phyloP scores from a whole-genome alignment of 441 rosid genomes.

The Gossypium schwendimanii region DNA sequence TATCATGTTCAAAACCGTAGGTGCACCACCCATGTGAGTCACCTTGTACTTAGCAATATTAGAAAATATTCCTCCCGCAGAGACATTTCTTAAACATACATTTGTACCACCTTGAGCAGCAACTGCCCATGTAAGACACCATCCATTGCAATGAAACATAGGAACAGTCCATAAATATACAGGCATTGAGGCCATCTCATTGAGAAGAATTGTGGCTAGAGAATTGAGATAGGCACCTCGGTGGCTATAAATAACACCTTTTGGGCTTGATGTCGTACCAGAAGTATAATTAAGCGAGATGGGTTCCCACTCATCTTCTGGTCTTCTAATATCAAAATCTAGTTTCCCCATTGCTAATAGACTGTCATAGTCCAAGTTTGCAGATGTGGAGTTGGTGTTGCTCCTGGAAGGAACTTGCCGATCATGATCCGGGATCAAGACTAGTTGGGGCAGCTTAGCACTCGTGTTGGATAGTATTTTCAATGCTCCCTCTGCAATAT shows the following conservation, averaged over 20 bases:
- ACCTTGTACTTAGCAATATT: slow-evolving; percentile 15
- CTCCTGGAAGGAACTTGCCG: not conserved
- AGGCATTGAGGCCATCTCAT: slow-evolving; percentile 17
- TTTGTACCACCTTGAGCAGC: slow-evolving; percentile 24
- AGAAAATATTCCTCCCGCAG: slow-evolving; percentile 6
- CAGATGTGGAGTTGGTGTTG: not conserved
- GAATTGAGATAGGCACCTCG: slow-evolving; percentile 23
- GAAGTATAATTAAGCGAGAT: slow-evolving; percentile 20
- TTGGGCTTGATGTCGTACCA: slow-evolving; percentile 16
- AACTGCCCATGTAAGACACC: slow-evolving; percentile 18
- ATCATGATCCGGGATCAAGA: slow-evolving; percentile 6
- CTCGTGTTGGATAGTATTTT: slow-evolving; percentile 33
- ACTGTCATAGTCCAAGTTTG: slow-evolving; percentile 9
- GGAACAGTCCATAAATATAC: slow-evolving; percentile 17
- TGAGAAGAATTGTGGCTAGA: slow-evolving; percentile 13
- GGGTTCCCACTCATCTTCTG: slow-evolving; percentile 16
- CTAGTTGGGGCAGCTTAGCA: slow-evolving; percentile 5
- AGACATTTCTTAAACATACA: slow-evolving; percentile 17
- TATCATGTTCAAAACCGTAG: slow-evolving; percentile 16
- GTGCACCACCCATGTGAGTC: slow-evolving; percentile 23
- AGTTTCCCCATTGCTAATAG: slow-evolving; percentile 13
- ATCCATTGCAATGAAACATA: slow-evolving; percentile 21
- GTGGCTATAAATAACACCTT: slow-evolving; percentile 19
- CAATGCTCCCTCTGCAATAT: slow-evolving; percentile 45
- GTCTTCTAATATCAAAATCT: slow-evolving; percentile 16